Evolutionary conservation across 192 early-diverging fungal genomes (phyloP), one percentile per base, ranked within the genome.

Genomic region (Chytriomyces confervae): DNA sequence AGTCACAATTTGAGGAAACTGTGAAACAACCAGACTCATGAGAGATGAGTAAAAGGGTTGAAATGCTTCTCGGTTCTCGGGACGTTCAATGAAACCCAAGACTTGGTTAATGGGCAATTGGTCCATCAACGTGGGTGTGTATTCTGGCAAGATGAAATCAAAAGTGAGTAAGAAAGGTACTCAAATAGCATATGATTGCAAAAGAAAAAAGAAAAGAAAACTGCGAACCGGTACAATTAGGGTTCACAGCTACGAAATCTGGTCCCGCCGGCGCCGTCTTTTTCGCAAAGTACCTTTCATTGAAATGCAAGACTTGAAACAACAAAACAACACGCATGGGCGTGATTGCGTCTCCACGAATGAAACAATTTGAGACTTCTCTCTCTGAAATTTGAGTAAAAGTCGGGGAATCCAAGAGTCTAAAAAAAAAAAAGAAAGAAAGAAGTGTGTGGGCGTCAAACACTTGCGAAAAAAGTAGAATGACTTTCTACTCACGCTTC

Each of bases 41-140:
- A 79, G 43, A 20, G 71, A 66, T 36, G 78, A 65, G 50, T 74
- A 79, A 48, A 79, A 66, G 6, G 57, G 16, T 50, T 24, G 23
- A 61, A 43, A 75, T 0, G 20, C 50, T 43, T 79, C 78, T n/a
- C 72, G 71, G 63, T 73, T 73, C 29, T 73, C 64, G 5, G 62
- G 61, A 2, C 65, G 71, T 50, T 79, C 78, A 9, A 79, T 47
- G 63, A 46, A 75, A 9, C 66, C 7, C 1, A 79, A 45, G 45
- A 79, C 61, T n/a, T 49, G 29, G 53, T 79, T 79, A 4, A 79
- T 68, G 9, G 78, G 78, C 10, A 79, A 24, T 8, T n/a, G 20
- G 50, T 79, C 72, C 78, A 75, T 79, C 6, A 79, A 13, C 8
- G 46, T 49, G 10, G 43, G 10, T 11, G 62, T 24, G 65, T 79